Conservation (phyloP, 2,329 filamentous ascomycete genomes). For the Tolypocladium amazonense region DNA sequence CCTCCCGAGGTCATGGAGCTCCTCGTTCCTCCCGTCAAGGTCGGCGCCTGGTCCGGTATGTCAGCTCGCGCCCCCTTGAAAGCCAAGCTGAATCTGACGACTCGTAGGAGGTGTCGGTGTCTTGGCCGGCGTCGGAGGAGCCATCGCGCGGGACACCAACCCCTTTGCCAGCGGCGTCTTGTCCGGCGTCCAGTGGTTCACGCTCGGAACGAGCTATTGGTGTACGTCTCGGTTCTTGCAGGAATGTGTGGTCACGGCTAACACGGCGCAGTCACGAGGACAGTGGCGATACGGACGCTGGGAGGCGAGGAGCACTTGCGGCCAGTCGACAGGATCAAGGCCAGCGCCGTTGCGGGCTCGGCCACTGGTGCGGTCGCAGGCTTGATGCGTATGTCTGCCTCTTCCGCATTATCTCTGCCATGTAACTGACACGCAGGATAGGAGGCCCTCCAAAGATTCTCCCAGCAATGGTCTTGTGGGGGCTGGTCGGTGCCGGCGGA, state of each 20-base stretch:
- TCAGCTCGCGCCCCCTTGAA: neutral
- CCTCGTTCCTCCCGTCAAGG: slow-evolving; percentile 41
- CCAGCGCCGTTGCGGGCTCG: slow-evolving; percentile 61
- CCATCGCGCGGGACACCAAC: slow-evolving; percentile 57
- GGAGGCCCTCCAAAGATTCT: slow-evolving; percentile 43
- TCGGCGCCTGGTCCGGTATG: slow-evolving; percentile 49
- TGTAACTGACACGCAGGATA: slow-evolving; percentile 15
- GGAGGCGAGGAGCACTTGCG: slow-evolving; percentile 42
- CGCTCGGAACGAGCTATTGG: slow-evolving; percentile 67
- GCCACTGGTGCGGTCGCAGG: slow-evolving; percentile 54
- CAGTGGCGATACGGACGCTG: slow-evolving; percentile 34
- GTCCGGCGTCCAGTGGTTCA: slow-evolving; percentile 72
- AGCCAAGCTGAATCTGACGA: slow-evolving; percentile 7
- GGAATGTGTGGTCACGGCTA: slow-evolving; percentile 1
- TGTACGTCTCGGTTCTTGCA: slow-evolving; percentile 34
- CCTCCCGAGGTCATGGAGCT: slow-evolving; percentile 34
- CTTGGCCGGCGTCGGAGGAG: slow-evolving; percentile 56
- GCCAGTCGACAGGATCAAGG: slow-evolving; percentile 49
- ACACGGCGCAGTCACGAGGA: slow-evolving; percentile 32
- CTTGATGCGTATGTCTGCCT: slow-evolving; percentile 35
- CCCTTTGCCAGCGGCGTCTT: slow-evolving; percentile 62
- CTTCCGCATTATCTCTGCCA: neutral
- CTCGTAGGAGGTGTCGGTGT: slow-evolving; percentile 47
- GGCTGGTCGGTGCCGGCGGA: slow-evolving; percentile 27
- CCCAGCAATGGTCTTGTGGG: slow-evolving; percentile 39